These are phyloP conservation scores for Backusella westeae DNA, from an alignment of 192 early-diverging fungal genomes.

Conservation along the genomic window DNA sequence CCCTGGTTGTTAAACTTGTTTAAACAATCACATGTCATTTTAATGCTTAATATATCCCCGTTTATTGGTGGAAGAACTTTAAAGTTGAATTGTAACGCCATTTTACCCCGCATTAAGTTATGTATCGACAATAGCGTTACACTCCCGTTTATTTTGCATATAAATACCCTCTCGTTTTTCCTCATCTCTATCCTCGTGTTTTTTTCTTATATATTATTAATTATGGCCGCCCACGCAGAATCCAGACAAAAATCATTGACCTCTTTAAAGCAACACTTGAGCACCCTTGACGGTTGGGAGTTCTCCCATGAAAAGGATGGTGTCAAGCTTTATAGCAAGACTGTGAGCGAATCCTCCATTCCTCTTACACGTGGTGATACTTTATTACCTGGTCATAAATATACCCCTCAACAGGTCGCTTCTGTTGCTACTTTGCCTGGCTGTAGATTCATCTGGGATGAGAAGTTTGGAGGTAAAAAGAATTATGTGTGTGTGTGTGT, in stretches of 20 bases:
- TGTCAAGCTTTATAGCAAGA: constrained; percentile 49
- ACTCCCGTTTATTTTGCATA: not conserved
- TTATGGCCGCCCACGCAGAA: not conserved
- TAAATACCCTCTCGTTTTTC: not conserved
- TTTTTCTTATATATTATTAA: not conserved
- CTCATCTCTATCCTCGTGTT: not conserved
- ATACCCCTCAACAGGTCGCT: constrained; percentile 44
- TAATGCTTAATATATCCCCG: not conserved
- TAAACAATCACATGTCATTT: not conserved
- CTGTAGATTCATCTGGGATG: constrained; percentile 46
- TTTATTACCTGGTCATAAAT: constrained; percentile 37
- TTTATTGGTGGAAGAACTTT: not conserved
- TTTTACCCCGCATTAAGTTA: constrained; percentile 1
- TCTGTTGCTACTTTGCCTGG: constrained; percentile 43
- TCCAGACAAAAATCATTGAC: not conserved
- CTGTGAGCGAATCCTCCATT: constrained; percentile 35
- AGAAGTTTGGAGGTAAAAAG: constrained; percentile 22
- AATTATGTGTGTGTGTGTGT: too few species aligned
- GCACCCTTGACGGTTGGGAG: constrained; percentile 44
- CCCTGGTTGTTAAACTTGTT: not conserved
- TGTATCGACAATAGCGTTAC: not conserved
- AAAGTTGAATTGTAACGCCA: not conserved
- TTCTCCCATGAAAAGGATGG: constrained; percentile 42
- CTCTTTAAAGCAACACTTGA: constrained; percentile 44
- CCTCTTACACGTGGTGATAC: constrained; percentile 52